These are phyloP conservation scores for Glycyrrhiza uralensis DNA, from an alignment of 306 rosid genomes.

Conservation along the genomic window DNA sequence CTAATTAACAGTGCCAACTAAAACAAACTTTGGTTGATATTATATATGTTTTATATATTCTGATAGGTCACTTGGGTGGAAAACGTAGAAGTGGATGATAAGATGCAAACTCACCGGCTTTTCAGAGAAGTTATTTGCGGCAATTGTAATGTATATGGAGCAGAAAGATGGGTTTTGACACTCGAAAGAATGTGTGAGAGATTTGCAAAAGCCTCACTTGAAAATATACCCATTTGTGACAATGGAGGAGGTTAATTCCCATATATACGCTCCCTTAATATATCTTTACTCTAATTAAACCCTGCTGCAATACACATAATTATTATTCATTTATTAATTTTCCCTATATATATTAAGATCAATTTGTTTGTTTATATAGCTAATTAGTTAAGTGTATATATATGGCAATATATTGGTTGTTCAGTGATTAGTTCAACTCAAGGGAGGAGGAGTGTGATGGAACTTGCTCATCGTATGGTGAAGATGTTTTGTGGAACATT, in stretches of 20 bases:
- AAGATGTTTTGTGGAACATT: constrained; percentile 45
- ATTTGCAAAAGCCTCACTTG: constrained; percentile 14
- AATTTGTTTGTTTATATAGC: neutral
- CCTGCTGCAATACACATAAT: too few species aligned
- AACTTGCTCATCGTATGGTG: constrained; percentile 55
- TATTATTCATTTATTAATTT: neutral
- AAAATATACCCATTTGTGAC: constrained; percentile 16
- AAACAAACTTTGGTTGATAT: neutral
- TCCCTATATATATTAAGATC: neutral
- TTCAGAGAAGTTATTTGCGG: constrained; percentile 43
- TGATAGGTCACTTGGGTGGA: constrained; percentile 74
- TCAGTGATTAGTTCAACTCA: constrained; percentile 36
- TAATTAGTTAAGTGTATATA: neutral
- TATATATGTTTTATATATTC: neutral
- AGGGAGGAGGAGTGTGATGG: constrained; percentile 45
- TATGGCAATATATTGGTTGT: neutral
- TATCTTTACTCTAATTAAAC: too few species aligned
- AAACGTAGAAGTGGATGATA: constrained; percentile 66
- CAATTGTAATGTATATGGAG: constrained; percentile 53
- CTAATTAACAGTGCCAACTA: neutral
- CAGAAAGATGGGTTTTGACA: constrained; percentile 62
- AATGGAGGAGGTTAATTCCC: constrained; percentile 42
- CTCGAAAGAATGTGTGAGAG: constrained; percentile 74
- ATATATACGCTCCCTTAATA: neutral
- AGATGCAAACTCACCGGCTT: constrained; percentile 37